These are phyloP conservation scores for Fusarium sp. DNA, from an alignment of 2,329 filamentous ascomycete genomes.

Conservation along the genomic window DNA sequence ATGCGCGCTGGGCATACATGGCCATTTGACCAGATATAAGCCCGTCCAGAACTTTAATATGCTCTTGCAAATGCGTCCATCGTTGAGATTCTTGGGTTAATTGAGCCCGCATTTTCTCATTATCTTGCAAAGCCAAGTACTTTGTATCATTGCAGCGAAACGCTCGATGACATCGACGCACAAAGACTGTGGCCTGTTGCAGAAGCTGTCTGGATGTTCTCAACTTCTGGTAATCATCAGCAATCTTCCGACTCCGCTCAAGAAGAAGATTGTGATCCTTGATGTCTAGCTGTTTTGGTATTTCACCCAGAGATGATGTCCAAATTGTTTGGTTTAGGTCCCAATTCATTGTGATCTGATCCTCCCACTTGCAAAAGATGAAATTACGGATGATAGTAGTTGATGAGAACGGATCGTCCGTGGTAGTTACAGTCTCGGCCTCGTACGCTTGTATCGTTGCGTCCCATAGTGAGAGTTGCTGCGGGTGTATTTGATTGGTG, in stretches of 20 bases:
- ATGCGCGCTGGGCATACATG: neutral
- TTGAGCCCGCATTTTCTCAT: neutral
- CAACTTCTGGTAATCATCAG: neutral
- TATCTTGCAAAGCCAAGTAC: neutral
- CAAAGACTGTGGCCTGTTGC: rapidly evolving
- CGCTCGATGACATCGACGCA: neutral
- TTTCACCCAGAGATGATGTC: rapidly evolving
- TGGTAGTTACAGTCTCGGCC: neutral
- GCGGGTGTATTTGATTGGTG: neutral
- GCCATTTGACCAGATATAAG: neutral
- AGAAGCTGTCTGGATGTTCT: neutral
- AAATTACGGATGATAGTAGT: neutral
- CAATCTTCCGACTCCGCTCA: neutral
- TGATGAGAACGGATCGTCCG: neutral
- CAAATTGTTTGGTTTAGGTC: neutral
- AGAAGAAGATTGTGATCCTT: neutral
- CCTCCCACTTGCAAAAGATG: neutral
- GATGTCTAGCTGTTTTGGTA: rapidly evolving
- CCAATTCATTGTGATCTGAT: rapidly evolving
- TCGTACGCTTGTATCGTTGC: neutral
- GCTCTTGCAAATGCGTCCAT: neutral
- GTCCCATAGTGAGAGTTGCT: neutral
- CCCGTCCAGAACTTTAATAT: neutral
- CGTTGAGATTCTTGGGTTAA: neutral
- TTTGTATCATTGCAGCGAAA: neutral